Evolutionary conservation across 306 rosid species (phyloP).

Genomic region (Fragaria ananassa): DNA sequence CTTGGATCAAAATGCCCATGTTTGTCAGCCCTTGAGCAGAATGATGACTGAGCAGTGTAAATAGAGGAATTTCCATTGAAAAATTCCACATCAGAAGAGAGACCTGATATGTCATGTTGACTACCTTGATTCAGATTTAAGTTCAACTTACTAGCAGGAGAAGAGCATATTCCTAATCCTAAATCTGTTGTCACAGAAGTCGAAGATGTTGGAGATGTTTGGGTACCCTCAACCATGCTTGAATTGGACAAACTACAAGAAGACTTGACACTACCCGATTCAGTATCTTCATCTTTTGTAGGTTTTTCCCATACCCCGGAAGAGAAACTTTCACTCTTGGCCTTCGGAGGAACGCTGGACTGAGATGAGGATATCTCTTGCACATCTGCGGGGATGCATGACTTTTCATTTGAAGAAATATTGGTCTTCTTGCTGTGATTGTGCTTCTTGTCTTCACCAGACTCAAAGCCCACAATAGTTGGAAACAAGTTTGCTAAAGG

Average conservation of each 20-base stretch:
- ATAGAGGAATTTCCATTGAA: conserved; percentile 41
- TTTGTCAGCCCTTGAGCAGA: conserved; percentile 53
- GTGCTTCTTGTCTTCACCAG: conserved; percentile 36
- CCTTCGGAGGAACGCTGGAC: not conserved
- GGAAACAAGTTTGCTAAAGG: conserved; percentile 50
- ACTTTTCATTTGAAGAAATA: conserved; percentile 43
- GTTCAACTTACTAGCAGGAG: conserved; percentile 42
- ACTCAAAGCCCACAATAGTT: conserved; percentile 47
- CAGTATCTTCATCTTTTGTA: conserved; percentile 59
- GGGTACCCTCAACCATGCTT: conserved; percentile 58
- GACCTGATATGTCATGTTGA: conserved; percentile 42
- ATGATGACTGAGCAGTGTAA: conserved; percentile 46
- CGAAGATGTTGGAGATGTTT: conserved; percentile 69
- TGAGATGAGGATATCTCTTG: conserved; percentile 37
- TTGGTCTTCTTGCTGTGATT: conserved; percentile 31
- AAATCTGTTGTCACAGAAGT: conserved; percentile 85
- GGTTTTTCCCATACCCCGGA: conserved; percentile 47
- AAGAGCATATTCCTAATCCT: conserved; percentile 67
- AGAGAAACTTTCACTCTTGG: conserved; percentile 34
- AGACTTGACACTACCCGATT: conserved; percentile 47
- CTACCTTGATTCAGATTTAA: conserved; percentile 30
- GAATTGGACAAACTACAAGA: conserved; percentile 69
- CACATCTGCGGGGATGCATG: conserved; percentile 37
- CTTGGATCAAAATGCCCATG: conserved; percentile 45
- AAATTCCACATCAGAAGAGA: conserved; percentile 40